Percentiles rank a stretch among this genome's conserved stretches.
Conservation (phyloP, 2,329 filamentous ascomycete species). For the Fusarium verrucosum region DNA sequence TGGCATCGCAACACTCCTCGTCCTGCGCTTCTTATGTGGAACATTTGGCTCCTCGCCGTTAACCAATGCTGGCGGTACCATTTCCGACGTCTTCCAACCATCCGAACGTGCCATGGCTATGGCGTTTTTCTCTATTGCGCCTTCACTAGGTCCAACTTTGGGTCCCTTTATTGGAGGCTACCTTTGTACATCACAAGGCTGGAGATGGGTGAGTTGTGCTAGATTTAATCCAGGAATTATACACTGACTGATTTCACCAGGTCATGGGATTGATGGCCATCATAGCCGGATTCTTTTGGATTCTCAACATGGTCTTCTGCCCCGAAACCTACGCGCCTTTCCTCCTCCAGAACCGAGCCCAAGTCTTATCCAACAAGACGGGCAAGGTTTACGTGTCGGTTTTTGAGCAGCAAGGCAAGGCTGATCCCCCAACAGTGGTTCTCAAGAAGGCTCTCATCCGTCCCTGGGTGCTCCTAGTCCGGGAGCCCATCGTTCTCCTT, state of each 20-base stretch:
- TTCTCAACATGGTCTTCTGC: slow-evolving; percentile 58
- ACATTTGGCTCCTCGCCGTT: slow-evolving; percentile 69
- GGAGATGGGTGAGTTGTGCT: slow-evolving; percentile 61
- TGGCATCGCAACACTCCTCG: slow-evolving; percentile 67
- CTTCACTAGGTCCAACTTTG: slow-evolving; percentile 69
- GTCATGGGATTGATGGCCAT: slow-evolving; percentile 69
- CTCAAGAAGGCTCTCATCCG: slow-evolving; percentile 66
- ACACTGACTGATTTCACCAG: slow-evolving; percentile 39
- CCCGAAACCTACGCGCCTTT: slow-evolving; percentile 70
- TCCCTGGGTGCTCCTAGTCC: slow-evolving; percentile 71
- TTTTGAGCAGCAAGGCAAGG: slow-evolving; percentile 56
- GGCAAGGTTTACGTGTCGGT: slow-evolving; percentile 65
- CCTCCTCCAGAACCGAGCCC: slow-evolving; percentile 62
- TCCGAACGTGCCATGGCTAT: slow-evolving; percentile 66
- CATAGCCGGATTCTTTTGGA: slow-evolving; percentile 67
- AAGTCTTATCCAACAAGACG: slow-evolving; percentile 59
- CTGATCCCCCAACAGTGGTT: slow-evolving; percentile 54
- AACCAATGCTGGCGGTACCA: slow-evolving; percentile 69
- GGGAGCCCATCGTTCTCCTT: slow-evolving; percentile 72
- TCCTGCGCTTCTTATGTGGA: slow-evolving; percentile 74
- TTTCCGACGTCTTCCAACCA: slow-evolving; percentile 70
- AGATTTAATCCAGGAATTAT: rapidly evolving
- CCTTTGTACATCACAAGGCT: slow-evolving; percentile 64
- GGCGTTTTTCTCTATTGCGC: slow-evolving; percentile 68
- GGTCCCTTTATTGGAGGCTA: slow-evolving; percentile 72